Evolutionary conservation across 2,329 filamentous ascomycete genomes (phyloP).

Genomic region (Paramyrothecium roridum): DNA sequence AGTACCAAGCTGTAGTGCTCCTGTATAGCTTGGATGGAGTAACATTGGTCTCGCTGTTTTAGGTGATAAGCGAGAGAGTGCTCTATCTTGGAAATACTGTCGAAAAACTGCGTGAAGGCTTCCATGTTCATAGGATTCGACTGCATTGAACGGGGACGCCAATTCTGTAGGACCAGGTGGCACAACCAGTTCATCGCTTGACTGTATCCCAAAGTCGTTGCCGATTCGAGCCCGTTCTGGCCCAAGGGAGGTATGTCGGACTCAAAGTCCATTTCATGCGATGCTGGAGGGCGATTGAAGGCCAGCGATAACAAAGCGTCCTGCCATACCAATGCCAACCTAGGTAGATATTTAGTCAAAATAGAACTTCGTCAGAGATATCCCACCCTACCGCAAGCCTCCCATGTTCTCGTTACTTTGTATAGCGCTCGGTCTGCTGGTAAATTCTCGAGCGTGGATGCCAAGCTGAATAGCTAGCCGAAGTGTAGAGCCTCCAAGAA

Average conservation of each 20-base stretch:
- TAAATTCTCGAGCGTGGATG: conserved; percentile 4
- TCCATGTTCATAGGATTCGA: not conserved
- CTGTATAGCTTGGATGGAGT: not conserved
- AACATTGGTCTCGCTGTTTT: not conserved
- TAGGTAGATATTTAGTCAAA: not conserved
- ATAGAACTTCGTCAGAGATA: not conserved
- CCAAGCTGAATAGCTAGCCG: conserved; percentile 11
- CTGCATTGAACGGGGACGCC: not conserved
- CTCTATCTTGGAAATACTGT: not conserved
- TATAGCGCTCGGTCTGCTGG: not conserved
- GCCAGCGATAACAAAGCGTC: not conserved
- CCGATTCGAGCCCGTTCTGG: not conserved
- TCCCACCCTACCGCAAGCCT: not conserved
- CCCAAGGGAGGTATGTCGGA: not conserved
- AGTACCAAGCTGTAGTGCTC: not conserved
- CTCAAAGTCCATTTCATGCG: not conserved
- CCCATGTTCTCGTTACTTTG: not conserved
- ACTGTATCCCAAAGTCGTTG: not conserved
- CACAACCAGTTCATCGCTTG: not conserved
- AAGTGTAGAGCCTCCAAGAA: conserved; percentile 12
- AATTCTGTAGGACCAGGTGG: not conserved
- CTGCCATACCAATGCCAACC: not conserved
- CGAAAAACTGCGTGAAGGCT: not conserved
- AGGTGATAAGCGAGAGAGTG: not conserved
- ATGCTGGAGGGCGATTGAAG: not conserved